Percentiles rank a stretch among this genome's conserved stretches.
These are phyloP conservation scores for Alternaria triticina DNA, from an alignment of 2,329 filamentous ascomycete genomes.

Conservation along the genomic window DNA sequence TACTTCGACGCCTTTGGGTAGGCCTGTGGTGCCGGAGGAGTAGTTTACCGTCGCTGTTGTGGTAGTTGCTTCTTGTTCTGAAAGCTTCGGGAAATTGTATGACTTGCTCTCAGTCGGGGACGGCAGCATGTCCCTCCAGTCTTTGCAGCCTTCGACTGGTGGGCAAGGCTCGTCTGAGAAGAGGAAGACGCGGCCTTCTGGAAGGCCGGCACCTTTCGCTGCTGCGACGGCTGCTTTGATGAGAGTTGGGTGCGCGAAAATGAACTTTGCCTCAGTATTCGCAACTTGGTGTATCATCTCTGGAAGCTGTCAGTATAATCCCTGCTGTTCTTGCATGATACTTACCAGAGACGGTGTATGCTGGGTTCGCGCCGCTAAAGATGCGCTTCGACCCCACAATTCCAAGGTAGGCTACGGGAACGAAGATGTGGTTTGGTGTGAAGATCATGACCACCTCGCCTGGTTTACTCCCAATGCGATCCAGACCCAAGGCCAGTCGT, in stretches of 20 bases:
- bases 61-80: conserved; percentile 29
- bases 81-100: conserved; percentile 36
- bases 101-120: conserved; percentile 34
- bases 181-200: conserved; percentile 38
- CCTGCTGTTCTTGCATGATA: neutral
- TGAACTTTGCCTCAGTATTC: conserved; percentile 41
- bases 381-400: conserved; percentile 59
- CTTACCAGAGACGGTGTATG: conserved; percentile 57
- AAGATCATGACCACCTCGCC: conserved; percentile 61
- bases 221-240: conserved; percentile 36
- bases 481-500: conserved; percentile 55
- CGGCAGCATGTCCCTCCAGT: conserved; percentile 41
- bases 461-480: conserved; percentile 52
- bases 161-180: conserved; percentile 41
- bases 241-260: conserved; percentile 42
- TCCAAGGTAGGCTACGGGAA: conserved; percentile 60
- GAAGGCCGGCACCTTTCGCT: conserved; percentile 36
- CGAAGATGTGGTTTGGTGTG: conserved; percentile 61
- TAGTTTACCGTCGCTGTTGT: conserved; percentile 58
- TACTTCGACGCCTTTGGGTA: conserved; percentile 60
- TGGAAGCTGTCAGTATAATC: conserved; percentile 16
- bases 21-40: conserved; percentile 59
- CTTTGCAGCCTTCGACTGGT: conserved; percentile 30
- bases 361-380: conserved; percentile 62
- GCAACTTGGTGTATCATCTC: conserved; percentile 45